Evolutionary conservation across 2,329 filamentous ascomycete species (phyloP), one percentile per base, ranked within the genome.

Genomic region (Cordyceps cicadae): DNA sequence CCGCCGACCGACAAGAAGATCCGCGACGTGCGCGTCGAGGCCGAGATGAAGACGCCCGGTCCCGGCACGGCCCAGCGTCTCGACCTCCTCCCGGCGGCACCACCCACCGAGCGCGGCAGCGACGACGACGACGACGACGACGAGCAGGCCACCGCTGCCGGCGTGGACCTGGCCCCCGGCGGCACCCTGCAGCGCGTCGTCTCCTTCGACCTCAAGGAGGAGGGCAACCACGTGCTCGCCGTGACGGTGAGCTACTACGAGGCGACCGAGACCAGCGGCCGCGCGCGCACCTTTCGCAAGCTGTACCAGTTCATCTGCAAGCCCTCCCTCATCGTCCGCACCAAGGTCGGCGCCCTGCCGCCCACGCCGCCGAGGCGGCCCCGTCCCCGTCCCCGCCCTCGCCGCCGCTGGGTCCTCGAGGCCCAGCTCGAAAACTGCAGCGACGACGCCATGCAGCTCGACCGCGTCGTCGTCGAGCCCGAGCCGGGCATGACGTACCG

Each of bases 291-390:
- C 11, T 97, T 97, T 71, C 81, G 93, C 66, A 97, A 97, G 76
- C 77, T 99, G 63, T 99, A 97, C 73, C 94, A 97, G 73, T 99
- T 99, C 70, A 87, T 95, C 60, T 94, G 92, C 70, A 93, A 96
- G 77, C 86, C 90, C 45, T 89, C 92, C 63, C 78, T 99, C 66
- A 90, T 92, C 64, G 93, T 99, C 62, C 81, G 93, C 64, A 97
- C 93, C 0, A 99, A 97, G 72, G 84, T 91, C 3, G 89, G 89
- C 3, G 81, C 86, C 56, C 70, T 90, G 43, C n/a, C 6, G 3
- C 3, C 6, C 29, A 29, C 6, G 60, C 70, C 62, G 9, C 5
- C 49, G 26, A 32, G 62, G n/a, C 62, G 19, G 48, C 21, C 9
- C 3, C 11, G 32, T 3, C 19, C n/a, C 54, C 29, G 45, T 4